Conservation (phyloP, 495 filamentous ascomycete species). For the Talaromyces trachyspermus region DNA sequence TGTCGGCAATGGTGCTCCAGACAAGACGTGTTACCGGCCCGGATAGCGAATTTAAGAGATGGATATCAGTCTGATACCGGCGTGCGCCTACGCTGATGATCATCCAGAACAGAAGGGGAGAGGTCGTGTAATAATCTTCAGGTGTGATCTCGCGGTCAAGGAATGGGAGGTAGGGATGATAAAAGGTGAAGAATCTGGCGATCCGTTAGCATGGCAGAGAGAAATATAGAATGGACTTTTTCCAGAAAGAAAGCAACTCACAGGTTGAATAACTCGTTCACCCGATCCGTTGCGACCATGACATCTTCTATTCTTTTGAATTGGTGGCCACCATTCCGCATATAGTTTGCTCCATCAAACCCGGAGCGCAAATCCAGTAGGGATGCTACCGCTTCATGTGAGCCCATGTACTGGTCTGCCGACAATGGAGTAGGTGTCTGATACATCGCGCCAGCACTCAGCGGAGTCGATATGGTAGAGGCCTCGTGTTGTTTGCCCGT, state of each 20-base stretch:
- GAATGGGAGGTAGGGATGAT: constrained; percentile 82
- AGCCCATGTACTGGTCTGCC: constrained; percentile 61
- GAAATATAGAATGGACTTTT: too few relatives aligned
- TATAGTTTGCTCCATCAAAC: constrained; percentile 39
- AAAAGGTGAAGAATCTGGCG: constrained; percentile 61
- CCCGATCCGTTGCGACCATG: constrained; percentile 61
- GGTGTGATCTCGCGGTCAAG: constrained; percentile 63
- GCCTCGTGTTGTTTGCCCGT: constrained; percentile 37
- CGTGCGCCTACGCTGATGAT: constrained; percentile 77
- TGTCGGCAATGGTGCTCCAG: constrained; percentile 74
- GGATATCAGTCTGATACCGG: constrained; percentile 58
- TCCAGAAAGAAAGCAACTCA: constrained; percentile 22
- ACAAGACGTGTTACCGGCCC: constrained; percentile 66
- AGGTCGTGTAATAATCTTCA: constrained; percentile 66
- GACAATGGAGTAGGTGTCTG: constrained; percentile 39
- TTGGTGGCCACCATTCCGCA: constrained; percentile 37
- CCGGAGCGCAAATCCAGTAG: constrained; percentile 65
- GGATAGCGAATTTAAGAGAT: constrained; percentile 61
- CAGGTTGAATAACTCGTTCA: constrained; percentile 68
- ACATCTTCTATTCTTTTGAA: constrained; percentile 63
- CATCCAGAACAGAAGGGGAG: constrained; percentile 78
- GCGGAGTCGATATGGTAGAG: constrained; percentile 49
- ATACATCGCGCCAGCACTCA: constrained; percentile 34
- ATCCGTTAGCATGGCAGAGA: background rate
- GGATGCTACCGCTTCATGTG: constrained; percentile 77